phyloP scores from a whole-genome alignment of 2,329 filamentous ascomycete genomes.

The Monascus ruber region DNA sequence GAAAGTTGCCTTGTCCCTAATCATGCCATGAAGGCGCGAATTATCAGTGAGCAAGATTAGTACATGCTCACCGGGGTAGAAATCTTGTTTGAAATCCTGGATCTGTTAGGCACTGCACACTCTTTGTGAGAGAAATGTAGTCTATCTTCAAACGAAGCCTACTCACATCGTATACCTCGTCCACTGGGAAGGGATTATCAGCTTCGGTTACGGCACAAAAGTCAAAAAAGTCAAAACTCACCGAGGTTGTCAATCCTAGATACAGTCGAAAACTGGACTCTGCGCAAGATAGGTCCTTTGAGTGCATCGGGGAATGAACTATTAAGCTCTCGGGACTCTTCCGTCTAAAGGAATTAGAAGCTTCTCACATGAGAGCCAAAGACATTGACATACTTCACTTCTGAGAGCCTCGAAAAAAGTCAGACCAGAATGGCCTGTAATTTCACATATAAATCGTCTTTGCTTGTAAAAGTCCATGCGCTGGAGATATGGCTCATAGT shows the following conservation, averaged over 20 bases:
- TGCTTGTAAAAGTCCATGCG: constrained; percentile 90
- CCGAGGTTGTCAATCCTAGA: constrained; percentile 77
- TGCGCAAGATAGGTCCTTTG: constrained; percentile 79
- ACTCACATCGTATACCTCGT: constrained; percentile 39
- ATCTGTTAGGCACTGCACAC: constrained; percentile 6
- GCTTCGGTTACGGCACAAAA: neutral
- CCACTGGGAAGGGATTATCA: constrained; percentile 25
- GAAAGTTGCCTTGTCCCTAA: constrained; percentile 78
- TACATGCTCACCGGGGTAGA: constrained; percentile 79
- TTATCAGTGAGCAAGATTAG: constrained; percentile 59
- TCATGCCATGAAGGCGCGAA: constrained; percentile 59
- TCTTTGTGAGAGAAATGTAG: neutral
- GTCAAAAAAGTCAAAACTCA: constrained; percentile 22
- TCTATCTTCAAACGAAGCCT: neutral
- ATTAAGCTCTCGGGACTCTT: constrained; percentile 79
- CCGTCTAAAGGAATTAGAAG: constrained; percentile 42
- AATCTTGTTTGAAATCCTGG: constrained; percentile 71
- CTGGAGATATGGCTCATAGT: constrained; percentile 77
- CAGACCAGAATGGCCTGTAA: constrained; percentile 82
- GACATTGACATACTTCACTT: constrained; percentile 64
- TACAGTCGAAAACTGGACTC: constrained; percentile 81
- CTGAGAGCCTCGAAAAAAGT: constrained; percentile 87
- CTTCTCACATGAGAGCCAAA: neutral
- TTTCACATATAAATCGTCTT: constrained; percentile 88
- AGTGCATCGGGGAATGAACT: constrained; percentile 83